Conservation (phyloP, 139 green algal genomes). For the Coelastrella sp. region DNA sequence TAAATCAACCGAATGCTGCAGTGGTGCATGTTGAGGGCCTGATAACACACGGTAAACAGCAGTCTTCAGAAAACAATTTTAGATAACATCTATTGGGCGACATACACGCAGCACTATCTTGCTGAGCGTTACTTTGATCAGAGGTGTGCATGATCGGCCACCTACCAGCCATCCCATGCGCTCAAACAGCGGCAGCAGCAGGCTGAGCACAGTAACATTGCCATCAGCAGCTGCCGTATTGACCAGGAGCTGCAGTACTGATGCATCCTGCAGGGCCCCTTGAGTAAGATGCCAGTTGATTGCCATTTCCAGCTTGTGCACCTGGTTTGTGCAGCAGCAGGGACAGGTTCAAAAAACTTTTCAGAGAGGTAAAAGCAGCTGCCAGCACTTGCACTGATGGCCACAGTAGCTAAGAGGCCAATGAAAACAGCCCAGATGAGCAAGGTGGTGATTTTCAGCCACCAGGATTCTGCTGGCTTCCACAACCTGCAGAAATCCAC, state of each 20-base stretch:
- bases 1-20: too few species aligned
- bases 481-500: too few species aligned
- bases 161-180: slow-evolving; percentile 41
- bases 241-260: slow-evolving; percentile 41
- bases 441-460: background rate
- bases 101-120: too few species aligned
- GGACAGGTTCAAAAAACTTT: background rate
- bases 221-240: slow-evolving; percentile 37
- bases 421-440: background rate
- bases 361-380: background rate
- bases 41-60: background rate
- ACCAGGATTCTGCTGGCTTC: too few species aligned
- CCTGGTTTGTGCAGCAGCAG: background rate
- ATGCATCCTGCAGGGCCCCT: slow-evolving; percentile 31
- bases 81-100: too few species aligned
- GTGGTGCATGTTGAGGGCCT: background rate
- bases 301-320: slow-evolving; percentile 33
- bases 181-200: slow-evolving; percentile 44
- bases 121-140: too few species aligned
- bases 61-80: background rate
- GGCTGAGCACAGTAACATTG: slow-evolving; percentile 22
- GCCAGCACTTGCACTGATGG: background rate
- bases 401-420: background rate
- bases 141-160: background rate
- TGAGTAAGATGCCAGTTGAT: slow-evolving; percentile 40